Base-by-base conservation (phyloP, 331 rosid species). In the Quercus lobata region DNA sequence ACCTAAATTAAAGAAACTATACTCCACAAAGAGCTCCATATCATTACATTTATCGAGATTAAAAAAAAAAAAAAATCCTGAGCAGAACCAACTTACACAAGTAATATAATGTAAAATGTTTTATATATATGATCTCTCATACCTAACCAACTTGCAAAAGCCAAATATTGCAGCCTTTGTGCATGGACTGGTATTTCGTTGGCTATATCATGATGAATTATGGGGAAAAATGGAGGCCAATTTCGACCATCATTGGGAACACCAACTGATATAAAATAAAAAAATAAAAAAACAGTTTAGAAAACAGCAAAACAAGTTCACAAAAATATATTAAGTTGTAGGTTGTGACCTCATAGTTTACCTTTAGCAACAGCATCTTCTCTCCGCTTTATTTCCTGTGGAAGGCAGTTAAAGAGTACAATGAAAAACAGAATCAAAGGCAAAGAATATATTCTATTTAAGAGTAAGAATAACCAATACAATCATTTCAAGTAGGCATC, bases 141-240 rank as follows among this genome's bases (percentile, higher is more conserved):
- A 93, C 99, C 99, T 85, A 96, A 79, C 99, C 99, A 96, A 85
- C 99, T 93, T 46, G 97, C 99, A 83, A 96, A 96, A 78, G 99
- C 99, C 89, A 90, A 83, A 86, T 96, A 96, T 82, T 96, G 99
- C 80, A 96, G 84, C 84, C 79, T 93, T 86, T 96, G 99, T 76
- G 97, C 99, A 84, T 96, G 96, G 77, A 87, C 90, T 5, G 98
- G 99, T 83, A 96, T 96, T 83, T 96, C 99, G 75, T 91, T 93
- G 78, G 98, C 89, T 80, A 96, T 93, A 88, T 95, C 99, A 86
- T 95, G 99, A 86, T 95, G 99, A 82, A 95, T 95, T 71, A 95
- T 87, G 32, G 99, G 99, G 76, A 95, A 95, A 81, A 90, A 61
- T 24, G 97, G 97, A 88, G 99, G 99, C 99, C 99, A 96, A 79